Evolutionary conservation across 1,284 basidiomycete species (phyloP), one percentile per base, ranked within the genome.

Genomic region (Lignosus rhinocerotis): DNA sequence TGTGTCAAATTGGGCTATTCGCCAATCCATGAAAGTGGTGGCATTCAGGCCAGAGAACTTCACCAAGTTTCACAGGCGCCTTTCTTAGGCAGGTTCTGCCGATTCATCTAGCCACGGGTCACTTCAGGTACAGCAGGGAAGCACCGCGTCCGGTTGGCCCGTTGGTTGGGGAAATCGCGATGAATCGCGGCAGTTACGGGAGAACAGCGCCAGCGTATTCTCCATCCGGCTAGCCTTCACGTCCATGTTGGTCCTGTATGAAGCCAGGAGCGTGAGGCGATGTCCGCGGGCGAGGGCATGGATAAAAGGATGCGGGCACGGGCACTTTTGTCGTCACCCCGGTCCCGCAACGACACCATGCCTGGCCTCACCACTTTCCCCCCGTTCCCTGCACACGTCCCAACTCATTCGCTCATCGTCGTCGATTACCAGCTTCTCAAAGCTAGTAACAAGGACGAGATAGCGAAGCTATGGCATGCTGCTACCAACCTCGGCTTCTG

Each of bases 401-500:
- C 73, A 12, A 73, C 73, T 12, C 73, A 75, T 55, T 71, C 76
- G 8, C 68, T 80, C 19, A 60, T 76, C 38, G 65, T 77, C 38
- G 67, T 79, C 43, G 76, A 78, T 67, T 79, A 72, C 50, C 62
- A 59, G 25, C 66, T 74, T 50, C 56, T 80, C 46, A 64, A 63
- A 17, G 68, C 66, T 25, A 65, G 69, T 12, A 69, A 75, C 58
- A 33, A 53, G 43, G 33, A 58, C 11, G 75, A 77, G 60, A 68
- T 72, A 16, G 66, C 72, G 34, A 68, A 69, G 42, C 70, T 77
- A 14, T 75, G 73, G 72, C 59, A 64, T 42, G 75, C 75, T 14
- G 74, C 71, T 3, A 76, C 73, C 1, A 59, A 70, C 21, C 68
- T 75, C 3, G 75, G 75, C 34, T 77, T 77, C 64, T 77, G 75